Percentiles rank a stretch among this genome's conserved stretches.
phyloP scores from a whole-genome alignment of 768 basidiomycete genomes.

The Sarcodon sp. region DNA sequence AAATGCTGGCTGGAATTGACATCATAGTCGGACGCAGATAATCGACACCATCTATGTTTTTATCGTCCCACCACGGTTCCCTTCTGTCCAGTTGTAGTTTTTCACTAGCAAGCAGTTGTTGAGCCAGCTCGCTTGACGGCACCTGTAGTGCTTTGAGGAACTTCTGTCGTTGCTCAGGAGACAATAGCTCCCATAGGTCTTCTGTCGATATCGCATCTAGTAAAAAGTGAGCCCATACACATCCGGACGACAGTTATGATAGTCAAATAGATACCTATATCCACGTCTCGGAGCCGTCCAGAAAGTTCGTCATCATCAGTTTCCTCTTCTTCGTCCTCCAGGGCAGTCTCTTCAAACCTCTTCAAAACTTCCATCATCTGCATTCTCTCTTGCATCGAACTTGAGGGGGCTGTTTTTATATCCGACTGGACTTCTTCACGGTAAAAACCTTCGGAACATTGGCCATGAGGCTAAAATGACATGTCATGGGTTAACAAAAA shows the following conservation, averaged over 20 bases:
- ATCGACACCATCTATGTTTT: conserved; percentile 13
- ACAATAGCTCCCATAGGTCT: conserved; percentile 49
- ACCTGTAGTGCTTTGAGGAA: conserved; percentile 50
- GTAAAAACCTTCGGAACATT: conserved; percentile 79
- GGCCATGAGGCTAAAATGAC: conserved; percentile 37
- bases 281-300: conserved; percentile 36
- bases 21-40: conserved; percentile 18
- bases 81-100: conserved; percentile 35
- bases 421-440: conserved; percentile 58
- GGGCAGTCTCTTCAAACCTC: conserved; percentile 54
- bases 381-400: conserved; percentile 39
- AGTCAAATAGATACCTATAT: conserved; percentile 38
- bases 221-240: background rate
- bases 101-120: conserved; percentile 43
- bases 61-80: conserved; percentile 60
- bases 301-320: conserved; percentile 30
- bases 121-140: conserved; percentile 47
- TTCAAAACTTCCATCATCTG: conserved; percentile 62
- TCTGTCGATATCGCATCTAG: conserved; percentile 44
- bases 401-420: conserved; percentile 42
- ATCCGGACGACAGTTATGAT: background rate
- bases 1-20: conserved; percentile 29
- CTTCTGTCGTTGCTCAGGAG: conserved; percentile 40
- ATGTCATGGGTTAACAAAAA: conserved; percentile 1
- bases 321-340: conserved; percentile 26